Evolutionary conservation across 169 alveolate genomes (phyloP).

Genomic region (Ichthyophthirius multifiliis): DNA sequence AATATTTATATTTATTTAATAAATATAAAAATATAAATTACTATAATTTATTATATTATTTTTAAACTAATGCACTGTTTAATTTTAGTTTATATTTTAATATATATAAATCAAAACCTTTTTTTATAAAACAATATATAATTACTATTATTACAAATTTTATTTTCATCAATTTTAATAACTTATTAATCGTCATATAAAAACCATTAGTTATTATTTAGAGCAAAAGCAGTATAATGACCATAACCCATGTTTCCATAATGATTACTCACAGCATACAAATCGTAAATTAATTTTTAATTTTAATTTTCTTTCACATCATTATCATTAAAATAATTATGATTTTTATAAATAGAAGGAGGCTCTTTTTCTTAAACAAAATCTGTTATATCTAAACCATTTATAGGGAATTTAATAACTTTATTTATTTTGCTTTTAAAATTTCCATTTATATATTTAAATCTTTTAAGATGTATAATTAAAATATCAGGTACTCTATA

Average conservation of each 20-base stretch:
- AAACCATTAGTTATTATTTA: conserved; percentile 71
- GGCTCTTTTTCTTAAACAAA: conserved; percentile 38
- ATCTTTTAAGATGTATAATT: conserved; percentile 72
- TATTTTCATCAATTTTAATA: too few relatives aligned
- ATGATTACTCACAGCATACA: conserved; percentile 84
- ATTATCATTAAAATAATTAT: background rate
- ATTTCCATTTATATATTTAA: conserved; percentile 36
- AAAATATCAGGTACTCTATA: conserved; percentile 70
- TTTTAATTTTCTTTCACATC: background rate
- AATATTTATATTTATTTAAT: too few relatives aligned
- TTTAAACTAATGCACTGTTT: too few relatives aligned
- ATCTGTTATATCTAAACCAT: conserved; percentile 56
- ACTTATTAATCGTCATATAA: conserved; percentile 76
- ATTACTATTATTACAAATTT: too few relatives aligned
- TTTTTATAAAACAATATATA: too few relatives aligned
- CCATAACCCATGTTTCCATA: conserved; percentile 77
- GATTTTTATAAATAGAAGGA: background rate
- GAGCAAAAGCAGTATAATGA: conserved; percentile 82
- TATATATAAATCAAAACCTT: too few relatives aligned
- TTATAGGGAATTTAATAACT: conserved; percentile 70
- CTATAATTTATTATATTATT: too few relatives aligned
- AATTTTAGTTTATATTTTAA: too few relatives aligned
- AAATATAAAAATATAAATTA: too few relatives aligned
- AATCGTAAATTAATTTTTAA: conserved; percentile 53
- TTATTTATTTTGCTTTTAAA: conserved; percentile 59